A percentile compares a stretch with the other conserved stretches of the same genome.
Evolutionary conservation across 2,329 filamentous ascomycete species (phyloP).

Genomic region (Ophiocordyceps camponoti-rufipedis): DNA sequence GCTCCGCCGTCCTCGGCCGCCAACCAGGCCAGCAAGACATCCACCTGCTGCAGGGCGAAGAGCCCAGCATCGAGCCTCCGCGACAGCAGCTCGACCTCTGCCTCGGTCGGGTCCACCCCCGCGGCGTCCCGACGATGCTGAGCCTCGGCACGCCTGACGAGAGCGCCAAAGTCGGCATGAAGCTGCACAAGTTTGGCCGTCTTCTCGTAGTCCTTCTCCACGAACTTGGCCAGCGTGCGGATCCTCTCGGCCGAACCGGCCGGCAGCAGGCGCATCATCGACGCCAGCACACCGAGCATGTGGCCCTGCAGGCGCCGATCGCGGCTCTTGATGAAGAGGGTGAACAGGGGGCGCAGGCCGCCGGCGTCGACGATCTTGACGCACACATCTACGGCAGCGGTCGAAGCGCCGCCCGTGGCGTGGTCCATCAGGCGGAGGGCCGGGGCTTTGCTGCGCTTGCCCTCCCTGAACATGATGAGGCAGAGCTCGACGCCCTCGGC

Average conservation of each 20-base stretch:
- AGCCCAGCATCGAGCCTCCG: conserved; percentile 67
- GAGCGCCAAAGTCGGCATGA: conserved; percentile 48
- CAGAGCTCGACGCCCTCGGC: conserved; percentile 85
- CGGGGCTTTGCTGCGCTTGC: conserved; percentile 62
- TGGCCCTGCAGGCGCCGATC: conserved; percentile 59
- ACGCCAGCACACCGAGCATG: conserved; percentile 67
- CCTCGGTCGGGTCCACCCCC: conserved; percentile 22
- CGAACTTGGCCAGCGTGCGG: conserved; percentile 77
- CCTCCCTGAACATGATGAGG: conserved; percentile 80
- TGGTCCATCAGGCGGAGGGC: conserved; percentile 76
- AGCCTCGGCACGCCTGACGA: conserved; percentile 39
- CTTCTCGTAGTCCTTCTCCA: conserved; percentile 89
- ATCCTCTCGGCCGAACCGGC: conserved; percentile 64
- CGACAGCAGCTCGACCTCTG: conserved; percentile 55
- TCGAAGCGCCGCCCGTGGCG: conserved; percentile 33
- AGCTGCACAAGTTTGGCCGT: conserved; percentile 52
- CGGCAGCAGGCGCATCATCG: conserved; percentile 62
- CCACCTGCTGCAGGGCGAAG: conserved; percentile 66
- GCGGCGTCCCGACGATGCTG: conserved; percentile 15
- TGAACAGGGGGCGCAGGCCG: conserved; percentile 71
- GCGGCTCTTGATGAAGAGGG: conserved; percentile 69
- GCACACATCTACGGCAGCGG: conserved; percentile 43
- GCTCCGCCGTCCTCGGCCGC: conserved; percentile 75
- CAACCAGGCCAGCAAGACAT: conserved; percentile 78
- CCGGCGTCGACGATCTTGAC: conserved; percentile 63